Conservation (phyloP, 73 alveolate species). For the Diophrys sp. region DNA sequence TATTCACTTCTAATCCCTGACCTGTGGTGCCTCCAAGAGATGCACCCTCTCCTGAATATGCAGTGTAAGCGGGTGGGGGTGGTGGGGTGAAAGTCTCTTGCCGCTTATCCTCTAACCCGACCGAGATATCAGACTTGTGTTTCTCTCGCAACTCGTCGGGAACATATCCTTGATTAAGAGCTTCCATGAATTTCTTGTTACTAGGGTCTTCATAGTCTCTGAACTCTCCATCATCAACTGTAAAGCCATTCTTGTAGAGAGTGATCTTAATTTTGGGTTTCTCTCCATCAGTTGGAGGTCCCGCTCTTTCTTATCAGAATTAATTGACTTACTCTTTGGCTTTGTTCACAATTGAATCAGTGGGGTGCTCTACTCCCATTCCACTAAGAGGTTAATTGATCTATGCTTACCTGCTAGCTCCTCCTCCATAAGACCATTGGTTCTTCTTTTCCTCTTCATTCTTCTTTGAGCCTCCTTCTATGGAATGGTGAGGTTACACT, state of each 20-base stretch:
- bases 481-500: too few relatives aligned
- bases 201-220: constrained; percentile 59
- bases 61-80: constrained; percentile 78
- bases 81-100: constrained; percentile 67
- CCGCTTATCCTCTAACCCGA: constrained; percentile 64
- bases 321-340: constrained; percentile 40
- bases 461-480: too few relatives aligned
- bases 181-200: constrained; percentile 62
- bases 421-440: constrained; percentile 69
- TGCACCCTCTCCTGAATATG: constrained; percentile 66
- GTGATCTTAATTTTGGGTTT: constrained; percentile 45
- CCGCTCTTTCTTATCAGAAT: neutral
- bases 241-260: constrained; percentile 69
- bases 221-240: constrained; percentile 75
- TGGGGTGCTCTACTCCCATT: constrained; percentile 62
- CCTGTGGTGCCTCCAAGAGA: constrained; percentile 55
- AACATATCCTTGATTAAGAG: constrained; percentile 64
- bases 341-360: constrained; percentile 52
- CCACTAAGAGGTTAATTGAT: constrained; percentile 46
- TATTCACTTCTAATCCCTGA: constrained; percentile 40
- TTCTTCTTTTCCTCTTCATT: constrained; percentile 42
- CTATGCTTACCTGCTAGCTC: constrained; percentile 11
- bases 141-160: constrained; percentile 59
- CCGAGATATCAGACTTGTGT: constrained; percentile 55
- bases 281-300: neutral